phyloP scores from a whole-genome alignment of 257 asterid genomes.

The Orobanche coerulescens region DNA sequence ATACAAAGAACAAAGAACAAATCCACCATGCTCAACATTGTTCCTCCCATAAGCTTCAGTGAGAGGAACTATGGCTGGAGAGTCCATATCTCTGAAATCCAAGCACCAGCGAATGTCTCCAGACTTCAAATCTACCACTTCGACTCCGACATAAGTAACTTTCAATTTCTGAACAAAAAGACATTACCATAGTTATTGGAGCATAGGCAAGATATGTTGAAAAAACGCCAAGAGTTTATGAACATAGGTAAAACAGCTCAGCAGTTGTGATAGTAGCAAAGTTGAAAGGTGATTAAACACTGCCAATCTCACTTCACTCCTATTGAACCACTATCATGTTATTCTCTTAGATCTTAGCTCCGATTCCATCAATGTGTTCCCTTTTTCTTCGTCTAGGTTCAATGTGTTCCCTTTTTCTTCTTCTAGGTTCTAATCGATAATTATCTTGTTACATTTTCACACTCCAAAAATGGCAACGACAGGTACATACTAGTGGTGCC shows the following conservation, averaged over 20 bases:
- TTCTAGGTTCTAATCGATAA: not conserved
- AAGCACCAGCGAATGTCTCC: slow-evolving; percentile 98
- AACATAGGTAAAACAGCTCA: slow-evolving; percentile 1
- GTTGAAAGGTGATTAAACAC: not conserved
- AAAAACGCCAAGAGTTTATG: not conserved
- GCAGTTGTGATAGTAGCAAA: not conserved
- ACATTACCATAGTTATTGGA: slow-evolving; percentile 14
- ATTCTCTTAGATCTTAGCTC: not conserved
- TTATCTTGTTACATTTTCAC: not conserved
- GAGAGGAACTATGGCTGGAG: slow-evolving; percentile 76
- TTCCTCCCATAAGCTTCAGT: slow-evolving; percentile 81
- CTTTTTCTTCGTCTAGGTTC: too few species aligned
- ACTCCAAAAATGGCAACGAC: not conserved
- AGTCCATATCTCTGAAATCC: slow-evolving; percentile 97
- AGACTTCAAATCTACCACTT: slow-evolving; percentile 72
- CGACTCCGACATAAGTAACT: slow-evolving; percentile 79
- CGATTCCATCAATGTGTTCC: not conserved
- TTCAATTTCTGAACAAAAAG: slow-evolving; percentile 68
- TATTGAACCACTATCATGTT: slow-evolving; percentile 6
- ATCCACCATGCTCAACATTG: slow-evolving; percentile 65
- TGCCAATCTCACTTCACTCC: slow-evolving; percentile 1
- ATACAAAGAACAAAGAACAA: slow-evolving; percentile 82
- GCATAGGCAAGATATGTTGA: not conserved
- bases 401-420: not conserved
- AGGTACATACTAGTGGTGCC: slow-evolving; percentile 10